Evolutionary conservation across 139 green algal species (phyloP), one percentile per base, ranked within the genome.

Genomic region (Ettlia oleoabundans): DNA sequence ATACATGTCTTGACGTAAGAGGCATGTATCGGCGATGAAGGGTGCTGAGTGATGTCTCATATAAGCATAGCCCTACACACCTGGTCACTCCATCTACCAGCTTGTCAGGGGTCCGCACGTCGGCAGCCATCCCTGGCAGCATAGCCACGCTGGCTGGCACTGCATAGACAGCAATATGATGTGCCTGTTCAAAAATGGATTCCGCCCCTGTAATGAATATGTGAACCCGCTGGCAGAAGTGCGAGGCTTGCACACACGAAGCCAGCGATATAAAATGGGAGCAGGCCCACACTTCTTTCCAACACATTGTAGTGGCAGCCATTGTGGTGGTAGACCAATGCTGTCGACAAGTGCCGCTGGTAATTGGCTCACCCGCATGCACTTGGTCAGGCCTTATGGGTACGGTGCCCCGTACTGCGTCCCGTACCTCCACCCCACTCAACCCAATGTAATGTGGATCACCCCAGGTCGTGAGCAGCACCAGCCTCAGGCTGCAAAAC

Each of bases 391-490:
- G 28, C 58, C 75, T 35, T 7, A 62, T 51, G 61, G 9, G 30
- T 41, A 83, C 35, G 5, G 61, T 38, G 0, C 63, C 77, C 24
- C 52, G 82, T 58, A 63, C 84, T 30, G 64, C 72, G 38, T 89
- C 86, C 43, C 76, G 65, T 35, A 86, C 68, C 73, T 90, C 86
- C n/a, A 86, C 26, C 33, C 78, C 82, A 4, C 37, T 75, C n/a
- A 90, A 66, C 3, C 86, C 86, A 38, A 89, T 55, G 37, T 89
- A 89, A 71, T 87, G 83, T 2, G 71, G 86, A 78, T 84, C 80
- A 6, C 82, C 86, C 86, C 86, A 89, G n/a, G 78, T 76, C 47
- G n/a, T 82, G 55, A 86, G 80, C 21, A 87, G 52, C 33, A 83
- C 65, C 15, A 90, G 71, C 66, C 80, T 84, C 32, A 90, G 64